Percentiles rank a stretch among this genome's conserved stretches.
phyloP scores from a whole-genome alignment of 2,329 filamentous ascomycete species.

The Penicillium sp. region DNA sequence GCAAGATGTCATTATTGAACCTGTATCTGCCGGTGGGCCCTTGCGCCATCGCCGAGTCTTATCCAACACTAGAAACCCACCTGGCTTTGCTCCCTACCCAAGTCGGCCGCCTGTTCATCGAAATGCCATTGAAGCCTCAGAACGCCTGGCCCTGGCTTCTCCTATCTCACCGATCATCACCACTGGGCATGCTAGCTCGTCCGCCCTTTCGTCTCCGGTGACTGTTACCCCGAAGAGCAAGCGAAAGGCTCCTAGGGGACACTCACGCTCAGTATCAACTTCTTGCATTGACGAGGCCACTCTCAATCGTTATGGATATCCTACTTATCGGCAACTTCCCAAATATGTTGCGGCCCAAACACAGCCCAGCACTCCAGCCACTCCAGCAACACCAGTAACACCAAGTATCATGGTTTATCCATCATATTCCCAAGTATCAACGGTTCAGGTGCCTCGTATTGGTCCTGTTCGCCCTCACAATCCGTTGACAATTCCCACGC shows the following conservation, averaged over 20 bases:
- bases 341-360: conserved; percentile 49
- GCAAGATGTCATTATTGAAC: conserved; percentile 75
- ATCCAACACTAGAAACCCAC: conserved; percentile 54
- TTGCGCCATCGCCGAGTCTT: conserved; percentile 57
- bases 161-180: conserved; percentile 44
- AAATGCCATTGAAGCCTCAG: conserved; percentile 46
- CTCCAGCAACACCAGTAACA: conserved; percentile 41
- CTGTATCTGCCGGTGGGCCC: conserved; percentile 47
- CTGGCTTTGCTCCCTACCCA: conserved; percentile 52
- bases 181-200: conserved; percentile 29
- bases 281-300: conserved; percentile 66
- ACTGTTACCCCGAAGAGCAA: conserved; percentile 49
- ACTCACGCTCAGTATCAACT: conserved; percentile 62
- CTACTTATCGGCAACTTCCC: conserved; percentile 77
- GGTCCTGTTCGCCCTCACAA: conserved; percentile 43
- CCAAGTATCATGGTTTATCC: conserved; percentile 39
- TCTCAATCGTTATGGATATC: conserved; percentile 71
- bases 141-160: conserved; percentile 45
- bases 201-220: conserved; percentile 64
- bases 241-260: conserved; percentile 38
- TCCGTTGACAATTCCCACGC: conserved; percentile 30
- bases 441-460: conserved; percentile 40
- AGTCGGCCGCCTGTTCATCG: conserved; percentile 46
- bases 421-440: conserved; percentile 29
- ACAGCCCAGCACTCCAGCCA: conserved; percentile 40